Evolutionary conservation across 345 rosid species (phyloP), one percentile per base, ranked within the genome.

Genomic region (Citrus maxima): DNA sequence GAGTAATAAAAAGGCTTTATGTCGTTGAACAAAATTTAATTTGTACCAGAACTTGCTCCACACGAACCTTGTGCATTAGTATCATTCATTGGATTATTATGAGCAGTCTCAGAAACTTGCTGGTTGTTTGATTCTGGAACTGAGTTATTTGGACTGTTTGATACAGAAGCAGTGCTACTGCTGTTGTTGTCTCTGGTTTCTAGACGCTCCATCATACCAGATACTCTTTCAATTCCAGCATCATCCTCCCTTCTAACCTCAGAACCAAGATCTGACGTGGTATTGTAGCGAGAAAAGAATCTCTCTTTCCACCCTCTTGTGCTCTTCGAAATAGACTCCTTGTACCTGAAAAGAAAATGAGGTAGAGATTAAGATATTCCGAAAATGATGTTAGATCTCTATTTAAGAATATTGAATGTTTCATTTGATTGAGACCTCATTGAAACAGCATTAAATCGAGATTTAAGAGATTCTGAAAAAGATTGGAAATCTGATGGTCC

Each of bases 281-380:
- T 75, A 55, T 87, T 85, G 79, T 86, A 90, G 76, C 97, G 95
- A 81, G 94, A 89, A 84, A 94, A 96, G 76, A 94, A 86, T 82
- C 89, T 90, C 78, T 96, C 99, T 79, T 90, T 96, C 99, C 97
- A 96, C 75, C 87, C 97, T 85, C 94, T 86, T 63, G 99, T 94
- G 83, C 97, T 87, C 92, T 89, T 96, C 74, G 98, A 89, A 84
- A 96, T 88, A 3, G 99, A 94, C 73, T 96, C 99, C 78, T 91
- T 96, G 87, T 91, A 96, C 84, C 99, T 96, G 71, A 64, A 76
- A 54, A 55, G 37, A 46, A 73, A 46, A 46, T 3, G 18, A 13
- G 63, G 72, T 2, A 25, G 42, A 69, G 55, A 25, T 18, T 34
- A 32, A 18, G 25, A 21, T 12, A 65, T 65, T 34, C 27, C 10